phyloP scores from a whole-genome alignment of 2,329 filamentous ascomycete species.

The Neospermospora avenae region DNA sequence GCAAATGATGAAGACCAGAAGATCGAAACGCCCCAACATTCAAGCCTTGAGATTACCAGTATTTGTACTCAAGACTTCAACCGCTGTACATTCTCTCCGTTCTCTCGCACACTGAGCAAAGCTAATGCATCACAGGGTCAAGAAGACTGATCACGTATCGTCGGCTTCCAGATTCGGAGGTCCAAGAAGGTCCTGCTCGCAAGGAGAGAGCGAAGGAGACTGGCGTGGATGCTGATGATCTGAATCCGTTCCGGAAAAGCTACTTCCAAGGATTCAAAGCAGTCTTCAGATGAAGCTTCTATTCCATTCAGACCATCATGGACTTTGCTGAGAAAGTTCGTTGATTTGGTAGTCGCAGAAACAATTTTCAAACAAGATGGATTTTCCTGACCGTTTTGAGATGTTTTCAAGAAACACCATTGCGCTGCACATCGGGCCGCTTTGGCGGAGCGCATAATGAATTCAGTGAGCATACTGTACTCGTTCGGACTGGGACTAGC shows the following conservation, averaged over 20 bases:
- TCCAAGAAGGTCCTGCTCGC: conserved; percentile 38
- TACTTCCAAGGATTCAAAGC: conserved; percentile 43
- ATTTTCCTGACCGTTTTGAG: too few relatives aligned
- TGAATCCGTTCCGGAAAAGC: conserved; percentile 63
- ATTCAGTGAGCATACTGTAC: too few relatives aligned
- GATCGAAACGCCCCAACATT: conserved; percentile 73
- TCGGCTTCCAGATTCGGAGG: conserved; percentile 58
- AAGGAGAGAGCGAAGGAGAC: conserved; percentile 36
- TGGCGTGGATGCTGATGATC: conserved; percentile 57
- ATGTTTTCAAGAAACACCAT: neutral
- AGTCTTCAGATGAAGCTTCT: conserved; percentile 19
- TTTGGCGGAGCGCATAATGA: neutral
- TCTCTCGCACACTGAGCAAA: neutral
- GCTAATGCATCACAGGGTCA: conserved; percentile 59
- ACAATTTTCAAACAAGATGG: too few relatives aligned
- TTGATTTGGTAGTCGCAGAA: too few relatives aligned
- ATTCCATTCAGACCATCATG: neutral
- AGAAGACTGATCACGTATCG: conserved; percentile 84
- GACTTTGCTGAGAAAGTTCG: too few relatives aligned
- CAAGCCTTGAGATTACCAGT: conserved; percentile 67
- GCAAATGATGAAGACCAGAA: conserved; percentile 76
- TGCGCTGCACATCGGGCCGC: neutral
- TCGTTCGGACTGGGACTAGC: neutral
- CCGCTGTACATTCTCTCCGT: conserved; percentile 59
- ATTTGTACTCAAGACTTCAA: conserved; percentile 86